These are phyloP conservation scores for Inonotus obliquus DNA, from an alignment of 1,284 basidiomycete genomes.

Conservation along the genomic window DNA sequence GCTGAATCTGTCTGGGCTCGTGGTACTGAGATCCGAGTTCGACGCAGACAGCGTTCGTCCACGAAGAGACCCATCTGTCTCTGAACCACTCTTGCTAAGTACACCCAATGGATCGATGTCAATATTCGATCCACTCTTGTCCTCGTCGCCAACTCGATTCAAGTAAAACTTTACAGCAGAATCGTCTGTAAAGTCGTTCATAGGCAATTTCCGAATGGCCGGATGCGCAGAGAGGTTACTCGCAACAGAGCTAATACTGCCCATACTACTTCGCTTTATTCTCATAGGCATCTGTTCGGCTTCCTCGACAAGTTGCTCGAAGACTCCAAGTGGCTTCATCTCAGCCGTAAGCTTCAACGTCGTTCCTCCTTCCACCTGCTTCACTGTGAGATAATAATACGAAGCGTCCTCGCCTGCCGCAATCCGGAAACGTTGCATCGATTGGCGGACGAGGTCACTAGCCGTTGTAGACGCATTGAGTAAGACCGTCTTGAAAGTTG, in stretches of 20 bases:
- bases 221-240: slow-evolving; percentile 92
- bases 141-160: slow-evolving; percentile 47
- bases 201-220: slow-evolving; percentile 86
- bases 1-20: slow-evolving; percentile 67
- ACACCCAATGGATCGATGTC: slow-evolving; percentile 18
- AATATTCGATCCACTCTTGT: slow-evolving; percentile 32
- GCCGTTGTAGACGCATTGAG: slow-evolving; percentile 85
- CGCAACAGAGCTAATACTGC: slow-evolving; percentile 87
- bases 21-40: slow-evolving; percentile 24
- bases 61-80: not conserved
- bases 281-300: slow-evolving; percentile 71
- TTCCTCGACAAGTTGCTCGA: slow-evolving; percentile 78
- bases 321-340: slow-evolving; percentile 82
- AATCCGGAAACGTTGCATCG: slow-evolving; percentile 89
- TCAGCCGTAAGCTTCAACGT: slow-evolving; percentile 66
- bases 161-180: slow-evolving; percentile 96
- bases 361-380: slow-evolving; percentile 83
- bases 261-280: slow-evolving; percentile 89
- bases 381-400: slow-evolving; percentile 89
- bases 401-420: slow-evolving; percentile 55
- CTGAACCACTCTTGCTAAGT: not conserved
- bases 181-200: slow-evolving; percentile 97
- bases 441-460: slow-evolving; percentile 82
- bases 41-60: not conserved
- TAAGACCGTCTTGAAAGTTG: slow-evolving; percentile 96